Percentiles rank a stretch among this genome's conserved stretches.
Conservation (phyloP, 495 filamentous ascomycete species). For the Aspergillus panamensis region DNA sequence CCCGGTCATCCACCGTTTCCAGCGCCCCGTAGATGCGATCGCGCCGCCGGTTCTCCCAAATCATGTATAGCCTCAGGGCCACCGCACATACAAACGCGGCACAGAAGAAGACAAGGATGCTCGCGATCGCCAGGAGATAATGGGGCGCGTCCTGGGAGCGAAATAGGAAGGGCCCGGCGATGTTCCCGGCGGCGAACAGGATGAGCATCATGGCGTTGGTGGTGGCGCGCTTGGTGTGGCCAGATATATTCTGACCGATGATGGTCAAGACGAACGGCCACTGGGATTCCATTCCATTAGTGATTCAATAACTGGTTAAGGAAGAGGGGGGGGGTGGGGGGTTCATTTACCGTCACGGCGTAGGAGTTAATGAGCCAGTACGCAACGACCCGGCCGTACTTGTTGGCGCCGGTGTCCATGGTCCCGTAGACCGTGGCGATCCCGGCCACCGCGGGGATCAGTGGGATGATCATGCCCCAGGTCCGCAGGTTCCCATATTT, state of each 20-base stretch:
- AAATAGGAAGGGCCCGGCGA: conserved; percentile 1
- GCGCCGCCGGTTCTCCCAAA: no score
- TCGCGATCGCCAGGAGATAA: background rate
- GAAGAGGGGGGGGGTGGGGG: no score
- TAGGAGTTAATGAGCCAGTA: no score
- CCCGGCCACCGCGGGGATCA: background rate
- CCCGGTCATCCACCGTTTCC: no score
- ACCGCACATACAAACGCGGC: no score
- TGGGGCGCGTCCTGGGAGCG: background rate
- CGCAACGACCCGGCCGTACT: no score
- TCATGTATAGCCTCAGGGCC: no score
- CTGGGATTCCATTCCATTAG: background rate
- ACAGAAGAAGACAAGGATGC: no score
- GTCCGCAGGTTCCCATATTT: background rate
- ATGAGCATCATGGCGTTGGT: background rate
- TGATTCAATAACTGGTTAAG: background rate
- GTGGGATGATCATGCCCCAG: background rate
- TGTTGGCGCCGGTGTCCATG: no score
- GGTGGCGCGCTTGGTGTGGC: background rate
- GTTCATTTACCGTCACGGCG: no score
- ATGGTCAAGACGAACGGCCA: background rate
- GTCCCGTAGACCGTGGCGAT: no score
- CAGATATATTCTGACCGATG: background rate
- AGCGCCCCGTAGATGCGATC: no score
- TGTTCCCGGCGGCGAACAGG: background rate